Conservation (phyloP, 306 rosid genomes). For the Cercis canadensis region DNA sequence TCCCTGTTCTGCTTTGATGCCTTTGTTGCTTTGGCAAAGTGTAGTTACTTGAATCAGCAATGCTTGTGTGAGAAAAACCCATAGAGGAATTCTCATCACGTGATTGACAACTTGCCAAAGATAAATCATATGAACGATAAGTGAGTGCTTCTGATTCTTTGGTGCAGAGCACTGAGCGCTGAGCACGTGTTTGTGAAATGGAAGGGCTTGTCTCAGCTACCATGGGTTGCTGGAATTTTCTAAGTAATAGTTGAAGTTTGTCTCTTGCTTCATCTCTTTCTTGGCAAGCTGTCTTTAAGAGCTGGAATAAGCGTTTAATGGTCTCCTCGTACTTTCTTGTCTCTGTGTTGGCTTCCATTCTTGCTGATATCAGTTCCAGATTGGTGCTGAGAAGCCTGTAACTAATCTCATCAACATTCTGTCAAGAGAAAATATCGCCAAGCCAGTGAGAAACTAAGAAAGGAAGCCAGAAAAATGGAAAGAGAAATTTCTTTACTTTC, state of each 20-base stretch:
- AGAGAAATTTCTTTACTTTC: background rate
- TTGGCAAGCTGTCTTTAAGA: constrained; percentile 46
- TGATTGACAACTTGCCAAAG: constrained; percentile 29
- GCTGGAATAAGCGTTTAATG: constrained; percentile 38
- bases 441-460: background rate
- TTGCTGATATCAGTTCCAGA: constrained; percentile 49
- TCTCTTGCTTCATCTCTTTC: constrained; percentile 78
- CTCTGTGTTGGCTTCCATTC: constrained; percentile 44
- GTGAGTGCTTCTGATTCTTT: constrained; percentile 18
- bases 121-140: constrained; percentile 30
- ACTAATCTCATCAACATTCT: constrained; percentile 53
- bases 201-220: constrained; percentile 2
- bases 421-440: constrained; percentile 10
- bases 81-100: constrained; percentile 21
- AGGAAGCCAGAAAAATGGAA: background rate
- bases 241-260: constrained; percentile 50
- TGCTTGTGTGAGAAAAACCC: constrained; percentile 13
- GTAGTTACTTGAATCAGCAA: constrained; percentile 24
- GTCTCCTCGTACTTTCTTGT: constrained; percentile 52
- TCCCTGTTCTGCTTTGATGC: background rate
- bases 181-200: constrained; percentile 16
- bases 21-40: constrained; percentile 22
- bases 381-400: constrained; percentile 42
- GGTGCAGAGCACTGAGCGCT: background rate
- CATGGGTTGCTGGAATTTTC: constrained; percentile 35